Percentiles rank a stretch among this genome's conserved stretches.
These are phyloP conservation scores for Flaveria trinervia DNA, from an alignment of 129 eudicot species.

Conservation along the genomic window DNA sequence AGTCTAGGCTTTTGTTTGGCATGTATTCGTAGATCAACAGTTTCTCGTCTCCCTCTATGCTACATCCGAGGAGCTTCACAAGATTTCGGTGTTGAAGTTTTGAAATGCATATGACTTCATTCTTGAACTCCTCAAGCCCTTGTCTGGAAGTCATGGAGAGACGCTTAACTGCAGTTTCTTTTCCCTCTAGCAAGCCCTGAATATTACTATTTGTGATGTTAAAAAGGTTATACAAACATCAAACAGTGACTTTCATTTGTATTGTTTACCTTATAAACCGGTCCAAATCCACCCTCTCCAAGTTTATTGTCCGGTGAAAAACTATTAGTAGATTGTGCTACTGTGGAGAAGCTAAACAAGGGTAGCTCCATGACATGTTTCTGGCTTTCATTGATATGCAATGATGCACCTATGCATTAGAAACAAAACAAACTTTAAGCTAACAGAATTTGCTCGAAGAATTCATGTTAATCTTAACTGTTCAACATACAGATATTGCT, in stretches of 20 bases:
- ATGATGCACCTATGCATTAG: neutral
- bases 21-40: constrained; percentile 15
- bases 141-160: constrained; percentile 9
- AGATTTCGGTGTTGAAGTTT: constrained; percentile 19
- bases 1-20: constrained; percentile 10
- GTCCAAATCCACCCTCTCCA: constrained; percentile 47
- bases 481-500: neutral
- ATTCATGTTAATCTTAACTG: neutral
- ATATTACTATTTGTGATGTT: neutral
- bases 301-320: constrained; percentile 33
- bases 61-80: constrained; percentile 15
- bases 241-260: neutral
- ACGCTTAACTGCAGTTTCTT: constrained; percentile 17
- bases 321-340: constrained; percentile 20
- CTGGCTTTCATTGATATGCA: constrained; percentile 6
- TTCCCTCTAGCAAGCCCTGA: constrained; percentile 9
- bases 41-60: constrained; percentile 15
- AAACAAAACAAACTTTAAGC: neutral
- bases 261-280: constrained; percentile 36
- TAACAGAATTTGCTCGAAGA: neutral
- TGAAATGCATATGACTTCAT: constrained; percentile 17
- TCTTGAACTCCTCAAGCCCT: constrained; percentile 7
- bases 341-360: constrained; percentile 29
- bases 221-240: neutral
- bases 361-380: constrained; percentile 30